Base-by-base conservation (phyloP, 2,329 filamentous ascomycete genomes). In the Scedosporium minutisporum region DNA sequence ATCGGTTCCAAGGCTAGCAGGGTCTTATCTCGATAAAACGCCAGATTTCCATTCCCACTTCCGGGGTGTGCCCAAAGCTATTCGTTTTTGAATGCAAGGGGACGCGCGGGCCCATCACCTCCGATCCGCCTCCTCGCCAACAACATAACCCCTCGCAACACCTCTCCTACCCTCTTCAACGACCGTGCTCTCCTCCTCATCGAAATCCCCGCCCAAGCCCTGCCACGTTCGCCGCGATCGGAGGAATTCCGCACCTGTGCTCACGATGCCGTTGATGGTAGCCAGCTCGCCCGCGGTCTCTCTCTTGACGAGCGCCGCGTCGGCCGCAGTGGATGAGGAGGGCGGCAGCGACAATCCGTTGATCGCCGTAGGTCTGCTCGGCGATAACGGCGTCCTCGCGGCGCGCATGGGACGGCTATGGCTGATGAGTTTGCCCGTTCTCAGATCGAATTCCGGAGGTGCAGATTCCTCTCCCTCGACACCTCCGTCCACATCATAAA, bases 141-240 rank as follows among this genome's bases (percentile, higher is more conserved):
- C 88, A 0, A 80, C 85, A 77, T 99, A 99, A 0, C 93, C 95
- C 69, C 90, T 86, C 41, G 95, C 95, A 63, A 97, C 86, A 16
- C 95, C 95, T 66, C 87, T 89, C 66, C 91, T 84, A 1, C 95
- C 95, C 74, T 97, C 87, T 71, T 96, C 91, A 63, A 99, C 83
- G 18, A 84, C 72, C 1, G 89, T 87, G 63, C 89, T 78, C n/a
- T 78, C 76, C 61, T 84, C 80, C 14, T 77, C 77, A 74, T 82
- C 80, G 69, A 92, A 96, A 72, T 99, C 95, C 65, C 86, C 96
- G 0, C 95, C 95, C 25, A 99, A 76, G 0, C 95, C 95, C 70
- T 89, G 89, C 95, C 95, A 99, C 3, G 91, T 96, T 63, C 95
- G 79, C 69, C 93, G 85, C 3, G 88, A 89, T 38, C 88, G 84